Conservation (phyloP, 2,329 filamentous ascomycete species). For the Exophiala bonariae region DNA sequence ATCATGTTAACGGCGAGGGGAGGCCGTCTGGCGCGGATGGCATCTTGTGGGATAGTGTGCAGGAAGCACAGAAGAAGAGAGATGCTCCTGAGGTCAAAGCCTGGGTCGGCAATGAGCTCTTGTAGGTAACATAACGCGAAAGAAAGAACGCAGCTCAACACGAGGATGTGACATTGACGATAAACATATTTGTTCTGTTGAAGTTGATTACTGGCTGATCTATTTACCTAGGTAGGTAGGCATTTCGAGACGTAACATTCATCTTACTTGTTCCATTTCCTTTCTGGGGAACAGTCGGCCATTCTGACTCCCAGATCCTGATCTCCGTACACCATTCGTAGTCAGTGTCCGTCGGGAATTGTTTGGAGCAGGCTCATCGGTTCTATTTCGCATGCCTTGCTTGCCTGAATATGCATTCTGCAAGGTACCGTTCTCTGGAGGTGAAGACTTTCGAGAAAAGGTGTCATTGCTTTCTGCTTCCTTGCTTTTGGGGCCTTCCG, state of each 20-base stretch:
- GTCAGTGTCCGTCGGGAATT: conserved; percentile 1
- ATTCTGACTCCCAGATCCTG: background rate
- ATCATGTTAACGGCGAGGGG: conserved; percentile 26
- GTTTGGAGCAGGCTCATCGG: background rate
- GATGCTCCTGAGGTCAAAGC: conserved; percentile 55
- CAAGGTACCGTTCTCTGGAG: no score
- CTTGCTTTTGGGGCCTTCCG: conserved; percentile 28
- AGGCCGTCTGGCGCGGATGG: conserved; percentile 32
- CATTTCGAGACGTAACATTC: no score
- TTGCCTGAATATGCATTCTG: background rate
- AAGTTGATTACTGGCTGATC: no score
- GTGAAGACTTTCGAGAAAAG: conserved; percentile 8
- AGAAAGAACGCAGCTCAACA: no score
- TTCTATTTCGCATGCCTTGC: background rate
- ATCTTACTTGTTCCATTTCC: conserved; percentile 25
- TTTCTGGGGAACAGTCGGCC: conserved; percentile 13
- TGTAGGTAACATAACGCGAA: conserved; percentile 1
- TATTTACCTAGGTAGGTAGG: no score
- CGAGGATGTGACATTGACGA: no score
- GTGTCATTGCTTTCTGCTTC: conserved; percentile 6
- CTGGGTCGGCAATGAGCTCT: conserved; percentile 33
- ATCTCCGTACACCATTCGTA: conserved; percentile 2
- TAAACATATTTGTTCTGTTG: background rate
- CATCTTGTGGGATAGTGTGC: conserved; percentile 43
- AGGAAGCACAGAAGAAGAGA: conserved; percentile 36